These are phyloP conservation scores for Selenicereus undatus DNA, from an alignment of 148 eudicot genomes.

Conservation along the genomic window DNA sequence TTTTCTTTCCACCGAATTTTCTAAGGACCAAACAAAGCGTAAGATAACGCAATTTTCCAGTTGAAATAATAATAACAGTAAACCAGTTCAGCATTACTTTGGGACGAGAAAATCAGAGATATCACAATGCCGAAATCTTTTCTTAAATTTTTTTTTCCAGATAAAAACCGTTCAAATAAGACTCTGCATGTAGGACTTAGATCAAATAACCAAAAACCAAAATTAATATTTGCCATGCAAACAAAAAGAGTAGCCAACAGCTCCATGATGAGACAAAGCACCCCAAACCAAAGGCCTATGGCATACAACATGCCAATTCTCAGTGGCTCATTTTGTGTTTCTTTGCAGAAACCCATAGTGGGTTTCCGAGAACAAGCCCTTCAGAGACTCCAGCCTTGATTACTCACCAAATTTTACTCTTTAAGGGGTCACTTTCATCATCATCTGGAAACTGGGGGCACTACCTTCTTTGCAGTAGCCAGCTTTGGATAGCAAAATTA, in stretches of 20 bases:
- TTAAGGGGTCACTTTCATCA: not conserved
- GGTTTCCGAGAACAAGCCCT: conserved; percentile 5
- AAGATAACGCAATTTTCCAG: not conserved
- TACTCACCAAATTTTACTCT: not conserved
- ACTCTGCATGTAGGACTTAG: too few relatives aligned
- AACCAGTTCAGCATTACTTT: not conserved
- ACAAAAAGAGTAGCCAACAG: not conserved
- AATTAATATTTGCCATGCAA: not conserved
- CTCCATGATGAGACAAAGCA: not conserved
- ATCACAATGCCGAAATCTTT: not conserved
- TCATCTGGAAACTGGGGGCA: not conserved
- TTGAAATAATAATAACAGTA: not conserved
- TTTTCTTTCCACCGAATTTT: too few relatives aligned
- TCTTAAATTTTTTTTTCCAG: not conserved
- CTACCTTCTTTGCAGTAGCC: not conserved
- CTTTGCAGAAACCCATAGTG: not conserved
- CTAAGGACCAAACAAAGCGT: too few relatives aligned
- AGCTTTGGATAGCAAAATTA: not conserved
- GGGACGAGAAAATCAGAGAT: not conserved
- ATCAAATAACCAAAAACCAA: not conserved
- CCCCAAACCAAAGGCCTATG: conserved; percentile 13
- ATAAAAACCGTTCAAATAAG: not conserved
- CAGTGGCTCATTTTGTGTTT: conserved; percentile 8
- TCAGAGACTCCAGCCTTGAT: conserved; percentile 13
- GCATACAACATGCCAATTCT: conserved; percentile 5